Evolutionary conservation across 1,139 yeast genomes (phyloP), one percentile per base, ranked within the genome.

Genomic region (Yamadazyma friedrichii): DNA sequence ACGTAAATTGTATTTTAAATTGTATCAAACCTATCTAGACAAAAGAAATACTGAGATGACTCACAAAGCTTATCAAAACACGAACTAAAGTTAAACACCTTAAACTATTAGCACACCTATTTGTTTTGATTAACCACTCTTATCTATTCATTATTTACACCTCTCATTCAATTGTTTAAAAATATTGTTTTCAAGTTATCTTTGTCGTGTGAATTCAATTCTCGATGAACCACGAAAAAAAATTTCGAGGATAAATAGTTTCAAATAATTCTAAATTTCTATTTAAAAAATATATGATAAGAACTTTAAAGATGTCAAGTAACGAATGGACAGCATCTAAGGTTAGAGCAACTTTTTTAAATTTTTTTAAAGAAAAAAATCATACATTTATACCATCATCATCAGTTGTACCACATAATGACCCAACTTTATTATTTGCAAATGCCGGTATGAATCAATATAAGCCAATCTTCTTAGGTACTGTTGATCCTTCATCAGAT

Each of bases 401-500:
- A 4, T 88, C 97, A 1, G 98, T 93, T 30, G 84, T 93, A 45
- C 99, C 99, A 42, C 95, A 85, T 63, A 96, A 93, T 67, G 99
- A 93, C 62, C 98, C 98, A 41, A 91, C 98, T 13, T 76, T 91
- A 51, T 72, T 93, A 50, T 91, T 93, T 59, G 95, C 98, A 58
- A 93, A 93, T 62, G 98, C 98, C 44, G 98, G 98, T 66, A 91
- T 89, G 98, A 93, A 93, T 70, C 99, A 93, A 69, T 93, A 89
- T 68, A 93, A 93, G 67, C 96, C 98, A 15, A 91, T 93, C 53
- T 93, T 93, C 64, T 74, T 89, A 57, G 99, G 99, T 41, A 91
- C 97, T 3, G 97, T 88, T 35, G 98, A 94, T 54, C 98, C 98
- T 31, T 73, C 93, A 20, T 84, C 95, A 33, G 94, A 88, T 40